Evolutionary conservation across 2,329 filamentous ascomycete species (phyloP), one percentile per base, ranked within the genome.

Genomic region (Graphilbum fragrans): DNA sequence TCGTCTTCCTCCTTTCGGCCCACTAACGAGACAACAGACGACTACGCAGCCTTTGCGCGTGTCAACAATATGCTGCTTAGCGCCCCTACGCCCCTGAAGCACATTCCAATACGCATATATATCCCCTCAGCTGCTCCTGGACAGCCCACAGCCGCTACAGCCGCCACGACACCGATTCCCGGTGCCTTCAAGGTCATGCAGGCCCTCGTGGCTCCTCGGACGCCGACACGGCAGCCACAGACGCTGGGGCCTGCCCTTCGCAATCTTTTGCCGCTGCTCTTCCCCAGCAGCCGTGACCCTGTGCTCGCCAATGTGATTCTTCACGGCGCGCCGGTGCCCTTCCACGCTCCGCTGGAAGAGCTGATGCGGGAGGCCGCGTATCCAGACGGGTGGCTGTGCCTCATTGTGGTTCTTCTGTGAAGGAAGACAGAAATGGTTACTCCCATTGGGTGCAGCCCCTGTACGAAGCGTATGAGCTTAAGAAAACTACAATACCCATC

Each of bases 61-160:
- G 78, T 96, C 52, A 82, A 88, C 56, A 74, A 70, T 47, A 81
- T 80, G 47, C 73, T 95, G 3, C 73, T 96, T 46, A 82, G 84
- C 53, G 74, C 82, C 4, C 78, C 86, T 1, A 74, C 77, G 7
- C 74, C 80, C 17, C 72, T 95, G 40, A 80, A 80, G 45, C 80
- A 94, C 59, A 70, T 96, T n/a, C 92, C 92, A 0, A 63, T 96
- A 32, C 80, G 88, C 41, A 65, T 96, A 41, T 98, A 95, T 60
- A 77, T 96, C 38, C 84, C 82, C 3, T 72, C 77, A 5, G 65
- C 74, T 0, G 76, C 83, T 0, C 66, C 72, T 20, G 18, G 43
- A 44, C 44, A 50, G 46, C 42, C 27, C 57, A 57, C 17, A 51
- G 61, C 3, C 27, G 45, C 50, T 17, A 45, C 52, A 10, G 46